These are phyloP conservation scores for Hypericum perforatum DNA, from an alignment of 345 rosid species.

Conservation along the genomic window DNA sequence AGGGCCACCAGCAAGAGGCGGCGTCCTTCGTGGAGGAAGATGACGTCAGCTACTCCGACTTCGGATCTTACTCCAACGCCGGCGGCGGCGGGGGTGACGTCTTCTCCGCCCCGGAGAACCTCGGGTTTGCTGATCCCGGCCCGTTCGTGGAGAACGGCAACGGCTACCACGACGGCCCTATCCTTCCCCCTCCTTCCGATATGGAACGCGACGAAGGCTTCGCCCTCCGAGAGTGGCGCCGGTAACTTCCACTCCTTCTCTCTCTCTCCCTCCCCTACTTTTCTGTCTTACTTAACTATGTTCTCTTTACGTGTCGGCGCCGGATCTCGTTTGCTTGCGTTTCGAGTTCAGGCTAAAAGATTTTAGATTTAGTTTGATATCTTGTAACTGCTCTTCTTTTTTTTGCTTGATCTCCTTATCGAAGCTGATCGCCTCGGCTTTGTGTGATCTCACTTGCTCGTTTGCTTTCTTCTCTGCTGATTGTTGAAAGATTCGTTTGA, in stretches of 20 bases:
- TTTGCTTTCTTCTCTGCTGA: no score
- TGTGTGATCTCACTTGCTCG: no score
- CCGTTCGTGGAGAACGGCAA: conserved; percentile 49
- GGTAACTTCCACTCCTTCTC: conserved; percentile 30
- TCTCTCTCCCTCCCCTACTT: not conserved
- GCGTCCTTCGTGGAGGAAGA: conserved; percentile 33
- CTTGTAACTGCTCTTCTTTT: no score
- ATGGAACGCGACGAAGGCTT: conserved; percentile 57
- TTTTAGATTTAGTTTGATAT: no score
- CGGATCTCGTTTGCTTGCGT: no score
- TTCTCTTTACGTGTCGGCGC: no score
- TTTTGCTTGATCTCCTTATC: no score
- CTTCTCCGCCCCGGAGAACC: conserved; percentile 37
- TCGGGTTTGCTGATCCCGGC: conserved; percentile 37
- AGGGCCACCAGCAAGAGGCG: conserved; percentile 20
- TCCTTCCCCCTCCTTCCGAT: conserved; percentile 63
- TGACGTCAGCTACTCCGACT: conserved; percentile 44
- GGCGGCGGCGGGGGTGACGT: conserved; percentile 29
- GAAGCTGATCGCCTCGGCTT: no score
- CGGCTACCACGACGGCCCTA: conserved; percentile 56
- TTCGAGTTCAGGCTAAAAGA: no score
- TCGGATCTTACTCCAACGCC: conserved; percentile 25
- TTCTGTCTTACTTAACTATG: conserved; percentile 4
- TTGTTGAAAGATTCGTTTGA: no score
- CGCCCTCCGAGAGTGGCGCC: conserved; percentile 73